Conservation (phyloP, 345 rosid genomes). For the Theobroma cacao region DNA sequence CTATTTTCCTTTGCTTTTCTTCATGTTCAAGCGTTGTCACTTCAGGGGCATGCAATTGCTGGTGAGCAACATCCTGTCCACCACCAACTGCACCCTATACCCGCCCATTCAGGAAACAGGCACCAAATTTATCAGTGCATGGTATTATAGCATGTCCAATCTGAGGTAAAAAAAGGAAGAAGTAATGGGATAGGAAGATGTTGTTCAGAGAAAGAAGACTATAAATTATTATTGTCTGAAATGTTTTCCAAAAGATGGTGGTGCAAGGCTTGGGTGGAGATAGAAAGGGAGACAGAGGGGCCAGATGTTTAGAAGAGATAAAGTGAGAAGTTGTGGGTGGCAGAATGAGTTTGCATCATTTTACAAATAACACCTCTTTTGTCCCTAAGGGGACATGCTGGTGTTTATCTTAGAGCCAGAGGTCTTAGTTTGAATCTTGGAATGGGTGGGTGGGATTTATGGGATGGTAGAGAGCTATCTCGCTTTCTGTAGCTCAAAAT, state of each 20-base stretch:
- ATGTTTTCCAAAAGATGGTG: no score
- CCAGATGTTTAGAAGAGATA: no score
- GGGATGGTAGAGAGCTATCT: background rate
- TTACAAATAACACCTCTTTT: no score
- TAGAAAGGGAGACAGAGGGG: no score
- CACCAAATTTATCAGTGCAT: background rate
- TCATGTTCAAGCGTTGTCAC: background rate
- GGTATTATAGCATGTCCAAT: background rate
- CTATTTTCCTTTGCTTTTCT: background rate
- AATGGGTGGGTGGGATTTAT: background rate
- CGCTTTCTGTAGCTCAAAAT: background rate
- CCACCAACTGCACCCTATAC: background rate
- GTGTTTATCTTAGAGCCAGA: background rate
- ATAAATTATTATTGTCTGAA: no score
- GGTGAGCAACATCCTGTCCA: background rate
- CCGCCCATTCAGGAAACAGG: background rate
- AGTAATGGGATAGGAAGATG: no score
- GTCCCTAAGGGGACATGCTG: background rate
- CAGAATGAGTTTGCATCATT: no score
- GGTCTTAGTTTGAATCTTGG: background rate
- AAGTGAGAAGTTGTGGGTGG: no score
- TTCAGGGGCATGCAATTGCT: background rate
- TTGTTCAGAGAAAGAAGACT: no score
- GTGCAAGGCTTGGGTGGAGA: no score
- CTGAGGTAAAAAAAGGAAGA: no score